phyloP scores from a whole-genome alignment of 805 yeast species.

The Candida railenensis region DNA sequence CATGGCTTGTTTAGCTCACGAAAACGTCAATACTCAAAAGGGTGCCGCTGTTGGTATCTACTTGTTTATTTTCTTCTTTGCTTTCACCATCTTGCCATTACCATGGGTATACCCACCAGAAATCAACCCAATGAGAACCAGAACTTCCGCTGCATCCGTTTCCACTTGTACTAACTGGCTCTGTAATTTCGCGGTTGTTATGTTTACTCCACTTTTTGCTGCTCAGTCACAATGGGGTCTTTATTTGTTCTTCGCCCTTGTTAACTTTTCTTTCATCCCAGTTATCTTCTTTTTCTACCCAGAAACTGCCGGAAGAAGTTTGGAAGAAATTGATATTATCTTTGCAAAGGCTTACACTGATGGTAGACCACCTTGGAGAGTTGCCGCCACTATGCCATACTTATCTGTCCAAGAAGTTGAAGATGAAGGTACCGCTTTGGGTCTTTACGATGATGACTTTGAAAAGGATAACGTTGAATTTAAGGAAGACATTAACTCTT shows the following conservation, averaged over 20 bases:
- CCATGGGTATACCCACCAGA: slow-evolving; percentile 51
- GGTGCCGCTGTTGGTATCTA: slow-evolving; percentile 45
- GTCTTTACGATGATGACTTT: slow-evolving; percentile 48
- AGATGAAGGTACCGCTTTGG: slow-evolving; percentile 57
- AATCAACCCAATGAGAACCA: slow-evolving; percentile 46
- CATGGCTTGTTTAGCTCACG: slow-evolving; percentile 37
- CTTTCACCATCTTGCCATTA: slow-evolving; percentile 43
- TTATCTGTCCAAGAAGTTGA: slow-evolving; percentile 57
- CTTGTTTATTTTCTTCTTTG: slow-evolving; percentile 44
- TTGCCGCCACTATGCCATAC: slow-evolving; percentile 63
- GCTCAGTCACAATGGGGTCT: slow-evolving; percentile 38
- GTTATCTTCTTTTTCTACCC: slow-evolving; percentile 45
- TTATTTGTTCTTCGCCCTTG: slow-evolving; percentile 40
- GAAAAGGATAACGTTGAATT: slow-evolving; percentile 37
- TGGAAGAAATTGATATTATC: slow-evolving; percentile 54
- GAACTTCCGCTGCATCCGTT: slow-evolving; percentile 44
- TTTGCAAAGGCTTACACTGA: slow-evolving; percentile 63
- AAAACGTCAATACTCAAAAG: slow-evolving; percentile 33
- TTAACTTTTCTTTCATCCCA: slow-evolving; percentile 39
- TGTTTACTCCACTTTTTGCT: slow-evolving; percentile 46
- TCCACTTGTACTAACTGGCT: slow-evolving; percentile 48
- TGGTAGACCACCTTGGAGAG: slow-evolving; percentile 56
- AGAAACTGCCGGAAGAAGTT: slow-evolving; percentile 44
- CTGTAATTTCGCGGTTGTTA: slow-evolving; percentile 44
- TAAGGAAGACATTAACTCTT: slow-evolving; percentile 25